A percentile compares a stretch with the other conserved stretches of the same genome.
These are phyloP conservation scores for Penicillium parvum DNA, from an alignment of 495 filamentous ascomycete species.

Conservation along the genomic window DNA sequence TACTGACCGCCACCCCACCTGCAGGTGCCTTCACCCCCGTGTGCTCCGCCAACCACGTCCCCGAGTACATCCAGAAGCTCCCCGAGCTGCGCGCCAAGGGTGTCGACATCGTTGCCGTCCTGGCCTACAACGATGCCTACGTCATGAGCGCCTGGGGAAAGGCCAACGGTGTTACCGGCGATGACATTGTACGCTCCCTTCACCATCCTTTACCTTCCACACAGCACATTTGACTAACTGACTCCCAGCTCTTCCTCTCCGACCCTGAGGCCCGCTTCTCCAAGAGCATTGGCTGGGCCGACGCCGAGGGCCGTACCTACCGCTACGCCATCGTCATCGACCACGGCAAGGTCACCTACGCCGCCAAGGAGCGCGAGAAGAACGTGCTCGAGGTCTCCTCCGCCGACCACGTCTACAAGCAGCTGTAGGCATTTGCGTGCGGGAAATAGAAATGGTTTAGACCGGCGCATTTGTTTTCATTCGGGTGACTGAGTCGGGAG, in stretches of 20 bases:
- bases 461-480: conserved; percentile 13
- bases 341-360: conserved; percentile 84
- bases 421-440: conserved; percentile 19
- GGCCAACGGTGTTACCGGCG: conserved; percentile 77
- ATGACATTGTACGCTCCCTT: conserved; percentile 72
- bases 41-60: conserved; percentile 83
- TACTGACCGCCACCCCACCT: conserved; percentile 16
- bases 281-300: conserved; percentile 77
- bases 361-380: conserved; percentile 69
- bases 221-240: not conserved
- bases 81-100: conserved; percentile 73
- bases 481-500: not conserved
- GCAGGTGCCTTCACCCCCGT: conserved; percentile 87
- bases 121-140: conserved; percentile 85
- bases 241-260: conserved; percentile 71
- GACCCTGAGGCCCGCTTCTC: conserved; percentile 76
- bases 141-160: conserved; percentile 97
- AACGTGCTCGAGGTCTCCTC: conserved; percentile 56
- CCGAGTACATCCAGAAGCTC: conserved; percentile 75
- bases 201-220: not conserved
- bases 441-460: conserved; percentile 5
- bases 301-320: conserved; percentile 65
- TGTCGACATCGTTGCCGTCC: conserved; percentile 79
- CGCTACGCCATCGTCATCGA: conserved; percentile 86
- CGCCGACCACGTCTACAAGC: conserved; percentile 26